Base-by-base conservation (phyloP, 352 stramenopile genomes). In the Pythium sukuiense region DNA sequence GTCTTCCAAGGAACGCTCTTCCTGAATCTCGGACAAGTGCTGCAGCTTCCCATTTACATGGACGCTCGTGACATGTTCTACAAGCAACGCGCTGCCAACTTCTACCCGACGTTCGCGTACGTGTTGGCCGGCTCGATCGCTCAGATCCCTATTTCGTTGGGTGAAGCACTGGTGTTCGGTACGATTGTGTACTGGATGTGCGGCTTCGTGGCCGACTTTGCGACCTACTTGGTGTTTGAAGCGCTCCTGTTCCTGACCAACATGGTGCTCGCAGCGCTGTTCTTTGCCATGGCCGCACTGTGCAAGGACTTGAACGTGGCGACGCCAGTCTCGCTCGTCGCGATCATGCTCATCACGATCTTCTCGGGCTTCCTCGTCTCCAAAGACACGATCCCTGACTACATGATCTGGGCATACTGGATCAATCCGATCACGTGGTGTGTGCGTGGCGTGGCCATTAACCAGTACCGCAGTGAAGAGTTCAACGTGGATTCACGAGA, bases 1-100 rank as follows among this genome's bases (percentile, higher is more conserved):
- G 60, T 95, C 6, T 96, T 95, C 65, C 66, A 84, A 27, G 79
- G 71, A 20, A 73, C 90, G 18, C 74, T 97, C 30, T 96, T 92
- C 63, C 68, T 92, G 1, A 76, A 79, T 12, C 61, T 97, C 24
- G 83, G 85, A 35, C 77, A 86, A 20, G 89, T 91, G 63, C 68
- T 85, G 7, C 79, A 89, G 52, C 69, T 97, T 9, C 84, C 89
- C 16, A 87, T 82, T 11, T 86, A 94, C 59, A 83, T 93, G 57
- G 69, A 79, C 9, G 67, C 68, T 14, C 74, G 76, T 7, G 63
- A 49, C 16, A 68, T 88, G 20, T 96, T 90, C 73, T 94, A 95
- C 78, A 95, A 93, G 55, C 88, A 96, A 32, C 73, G 76, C 8
- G 75, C 79, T 37, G 69, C 77, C 11, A 90, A 93, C 68, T 94